Evolutionary conservation across 345 rosid species (phyloP).

Genomic region (Camelina laxa): DNA sequence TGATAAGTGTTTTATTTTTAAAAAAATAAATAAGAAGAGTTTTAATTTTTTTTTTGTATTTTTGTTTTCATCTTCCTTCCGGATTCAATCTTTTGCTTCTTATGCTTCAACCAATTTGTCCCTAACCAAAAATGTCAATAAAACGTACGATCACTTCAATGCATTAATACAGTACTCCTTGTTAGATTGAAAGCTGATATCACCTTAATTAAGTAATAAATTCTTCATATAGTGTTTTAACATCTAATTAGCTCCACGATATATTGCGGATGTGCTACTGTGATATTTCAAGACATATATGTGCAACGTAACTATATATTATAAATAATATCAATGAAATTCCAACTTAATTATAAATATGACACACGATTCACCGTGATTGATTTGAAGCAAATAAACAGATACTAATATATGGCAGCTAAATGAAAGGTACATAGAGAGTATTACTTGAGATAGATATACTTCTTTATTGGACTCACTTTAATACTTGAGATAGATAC

Average conservation of each 20-base stretch:
- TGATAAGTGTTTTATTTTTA: slow-evolving; percentile 13
- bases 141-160: slow-evolving; percentile 21
- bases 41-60: slow-evolving; percentile 6
- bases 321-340: background rate
- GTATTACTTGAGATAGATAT: too few relatives aligned
- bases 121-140: slow-evolving; percentile 31
- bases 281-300: background rate
- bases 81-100: slow-evolving; percentile 15
- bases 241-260: background rate
- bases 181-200: slow-evolving; percentile 12
- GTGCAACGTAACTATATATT: too few relatives aligned
- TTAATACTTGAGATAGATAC: background rate
- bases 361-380: background rate
- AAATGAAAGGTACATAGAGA: too few relatives aligned
- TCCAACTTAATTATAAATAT: background rate
- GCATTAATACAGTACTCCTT: background rate
- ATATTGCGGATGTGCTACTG: background rate
- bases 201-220: slow-evolving; percentile 1
- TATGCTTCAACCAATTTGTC: slow-evolving; percentile 27
- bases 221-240: background rate
- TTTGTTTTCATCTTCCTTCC: slow-evolving; percentile 32
- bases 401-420: background rate
- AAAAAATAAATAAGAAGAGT: background rate
- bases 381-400: background rate
- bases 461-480: slow-evolving; percentile 10